Evolutionary conservation across 352 stramenopile species (phyloP), one percentile per base, ranked within the genome.

Genomic region (Phytophthora tubulina): DNA sequence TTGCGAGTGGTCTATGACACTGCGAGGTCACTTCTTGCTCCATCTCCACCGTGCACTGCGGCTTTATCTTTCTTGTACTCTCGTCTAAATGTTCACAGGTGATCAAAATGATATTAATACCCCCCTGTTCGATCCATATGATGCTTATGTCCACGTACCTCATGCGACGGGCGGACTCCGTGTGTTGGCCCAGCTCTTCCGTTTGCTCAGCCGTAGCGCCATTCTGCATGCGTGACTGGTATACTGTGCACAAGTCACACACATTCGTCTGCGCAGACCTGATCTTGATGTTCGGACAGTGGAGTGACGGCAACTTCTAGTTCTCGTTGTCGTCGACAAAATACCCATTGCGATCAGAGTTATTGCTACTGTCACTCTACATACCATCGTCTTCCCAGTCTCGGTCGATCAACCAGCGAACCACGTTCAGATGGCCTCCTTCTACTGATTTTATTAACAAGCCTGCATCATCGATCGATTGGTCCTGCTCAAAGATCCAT

Each of bases 81-180:
- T 0, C 33, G 42, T 30, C 44, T 64, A 36, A 6, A 31, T 31
- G 6, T 64, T n/a, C 11, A 3, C 13, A 62, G 14, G 32, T 41
- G 21, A 64, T 50, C 35, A 42, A 56, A 55, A 64, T 48, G 32
- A 49, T 64, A 66, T 50, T 44, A 57, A 39, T 66, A 32, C 15
- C 44, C 36, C 5, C 41, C 0, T 33, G 17, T 15, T 63, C 53
- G 27, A 73, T 57, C 67, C 50, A 51, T 49, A 46, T 69, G 67
- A 64, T 61, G 27, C 31, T 17, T 48, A 57, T 45, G 6, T 70
- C 67, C 56, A 44, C 33, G 9, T 63, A 75, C 67, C 54, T 39
- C 60, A 75, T 75, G n/a, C 33, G 31, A 13, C 60, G 45, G 6
- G 62, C 61, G 31, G 60, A 53, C 35, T 48, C 36, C 9, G 63